These are phyloP conservation scores for Stenocarpella maydis DNA, from an alignment of 2,329 filamentous ascomycete species.

Conservation along the genomic window DNA sequence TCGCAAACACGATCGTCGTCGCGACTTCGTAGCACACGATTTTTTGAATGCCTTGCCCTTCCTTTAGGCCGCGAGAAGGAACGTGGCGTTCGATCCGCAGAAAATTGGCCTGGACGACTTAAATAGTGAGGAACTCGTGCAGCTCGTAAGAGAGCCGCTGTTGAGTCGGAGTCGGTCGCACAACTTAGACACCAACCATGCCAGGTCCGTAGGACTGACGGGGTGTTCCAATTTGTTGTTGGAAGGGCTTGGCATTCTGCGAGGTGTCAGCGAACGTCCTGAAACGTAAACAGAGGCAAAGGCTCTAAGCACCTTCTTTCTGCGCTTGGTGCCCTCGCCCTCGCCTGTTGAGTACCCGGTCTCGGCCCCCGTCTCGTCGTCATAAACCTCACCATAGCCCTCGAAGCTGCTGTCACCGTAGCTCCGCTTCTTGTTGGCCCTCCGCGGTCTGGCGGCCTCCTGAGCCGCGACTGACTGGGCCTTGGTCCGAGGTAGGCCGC, in stretches of 20 bases:
- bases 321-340: slow-evolving; percentile 69
- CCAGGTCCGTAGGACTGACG: slow-evolving; percentile 63
- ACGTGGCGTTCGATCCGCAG: slow-evolving; percentile 18
- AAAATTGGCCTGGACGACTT: slow-evolving; percentile 24
- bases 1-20: not conserved
- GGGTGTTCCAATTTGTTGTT: slow-evolving; percentile 33
- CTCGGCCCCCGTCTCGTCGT: slow-evolving; percentile 68
- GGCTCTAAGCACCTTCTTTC: slow-evolving; percentile 66
- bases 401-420: slow-evolving; percentile 80
- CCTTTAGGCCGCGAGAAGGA: slow-evolving; percentile 36
- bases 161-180: slow-evolving; percentile 38
- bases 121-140: slow-evolving; percentile 25
- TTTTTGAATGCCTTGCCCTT: slow-evolving; percentile 37
- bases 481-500: slow-evolving; percentile 49
- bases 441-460: slow-evolving; percentile 65
- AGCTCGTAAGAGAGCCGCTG: slow-evolving; percentile 28
- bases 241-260: slow-evolving; percentile 53
- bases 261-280: slow-evolving; percentile 51
- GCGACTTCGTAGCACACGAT: slow-evolving; percentile 15
- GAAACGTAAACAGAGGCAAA: slow-evolving; percentile 39
- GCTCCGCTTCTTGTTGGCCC: slow-evolving; percentile 75
- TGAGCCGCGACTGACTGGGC: slow-evolving; percentile 49
- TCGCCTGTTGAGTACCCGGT: slow-evolving; percentile 77
- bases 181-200: slow-evolving; percentile 62
- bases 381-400: slow-evolving; percentile 70